Evolutionary conservation across 352 stramenopile species (phyloP), one percentile per base, ranked within the genome.

Genomic region (Phytophthora rubi): DNA sequence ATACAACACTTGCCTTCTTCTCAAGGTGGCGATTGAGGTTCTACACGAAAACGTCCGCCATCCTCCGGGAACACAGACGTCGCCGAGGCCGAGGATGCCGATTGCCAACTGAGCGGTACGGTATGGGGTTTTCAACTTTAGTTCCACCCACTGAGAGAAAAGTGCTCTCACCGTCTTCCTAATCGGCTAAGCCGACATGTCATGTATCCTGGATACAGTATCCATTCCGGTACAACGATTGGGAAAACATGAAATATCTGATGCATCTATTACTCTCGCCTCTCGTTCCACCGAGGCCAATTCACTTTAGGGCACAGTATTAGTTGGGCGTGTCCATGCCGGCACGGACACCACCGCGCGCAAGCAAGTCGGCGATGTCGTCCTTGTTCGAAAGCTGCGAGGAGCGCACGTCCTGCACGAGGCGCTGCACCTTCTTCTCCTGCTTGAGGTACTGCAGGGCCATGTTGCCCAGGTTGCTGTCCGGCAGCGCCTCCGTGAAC

Each of bases 361-460:
- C 60, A 52, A 96, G 74, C 49, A 96, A 54, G 70, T 94, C 85
- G 21, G 81, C 82, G 28, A 96, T 96, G 62, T 89, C 83, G 52
- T 80, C 75, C 65, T 86, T 85, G 75, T 90, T 73, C 3, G 68
- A 44, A 32, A 93, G 9, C 57, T 81, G 62, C 32, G 84, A 91
- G 49, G 64, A 65, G 21, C 75, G 83, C 75, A 86, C 81, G 53
- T 87, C 81, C 61, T 84, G 92, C 53, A 88, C 91, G 21, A 99
- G 81, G 39, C 86, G 72, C 58, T 93, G 79, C 33, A 99, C 81
- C 73, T 98, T 94, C 75, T 98, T 97, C 82, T 99, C 93, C 67
- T 97, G 93, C 74, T 98, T 94, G 58, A 99, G 82, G 79, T 99
- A 99, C 62, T 93, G 79, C 35, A 99, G 72, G n/a, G 94, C 93